phyloP scores from a whole-genome alignment of 345 rosid genomes.

The Salix dunnii region DNA sequence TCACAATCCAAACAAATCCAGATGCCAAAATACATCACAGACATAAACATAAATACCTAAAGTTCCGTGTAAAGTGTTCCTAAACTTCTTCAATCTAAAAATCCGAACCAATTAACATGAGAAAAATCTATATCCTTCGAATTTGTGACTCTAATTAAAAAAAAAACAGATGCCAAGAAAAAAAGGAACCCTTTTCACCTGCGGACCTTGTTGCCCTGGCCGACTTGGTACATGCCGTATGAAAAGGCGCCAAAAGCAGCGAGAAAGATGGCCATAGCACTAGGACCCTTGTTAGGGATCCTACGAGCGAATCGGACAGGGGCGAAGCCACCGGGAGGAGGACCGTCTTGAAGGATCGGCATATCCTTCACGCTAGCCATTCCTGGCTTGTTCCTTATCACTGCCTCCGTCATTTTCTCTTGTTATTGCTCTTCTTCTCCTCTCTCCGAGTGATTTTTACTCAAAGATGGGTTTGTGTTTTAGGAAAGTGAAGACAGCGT shows the following conservation, averaged over 20 bases:
- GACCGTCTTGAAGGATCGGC: conserved; percentile 96
- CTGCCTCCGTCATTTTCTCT: conserved; percentile 78
- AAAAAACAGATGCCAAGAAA: background rate
- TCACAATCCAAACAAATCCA: background rate
- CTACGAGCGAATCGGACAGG: conserved; percentile 93
- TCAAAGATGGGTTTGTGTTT: background rate
- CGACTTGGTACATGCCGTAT: conserved; percentile 98
- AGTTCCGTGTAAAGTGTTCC: background rate
- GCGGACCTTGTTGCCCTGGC: conserved; percentile 92
- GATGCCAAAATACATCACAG: background rate
- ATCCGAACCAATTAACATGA: background rate
- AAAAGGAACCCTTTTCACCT: conserved; percentile 34
- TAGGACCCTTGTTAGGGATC: conserved; percentile 91
- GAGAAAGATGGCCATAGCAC: conserved; percentile 86
- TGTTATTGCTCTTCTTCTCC: background rate
- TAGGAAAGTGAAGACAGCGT: background rate
- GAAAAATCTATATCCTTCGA: background rate
- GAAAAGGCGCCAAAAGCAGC: conserved; percentile 78
- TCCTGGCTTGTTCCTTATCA: conserved; percentile 97
- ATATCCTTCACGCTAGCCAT: conserved; percentile 97
- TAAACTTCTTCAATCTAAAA: background rate
- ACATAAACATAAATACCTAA: background rate
- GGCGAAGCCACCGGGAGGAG: conserved; percentile 95
- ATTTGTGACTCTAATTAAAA: background rate
- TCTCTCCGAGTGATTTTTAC: background rate